Conservation (phyloP, 208 protist genomes). For the Willaertia magna region DNA sequence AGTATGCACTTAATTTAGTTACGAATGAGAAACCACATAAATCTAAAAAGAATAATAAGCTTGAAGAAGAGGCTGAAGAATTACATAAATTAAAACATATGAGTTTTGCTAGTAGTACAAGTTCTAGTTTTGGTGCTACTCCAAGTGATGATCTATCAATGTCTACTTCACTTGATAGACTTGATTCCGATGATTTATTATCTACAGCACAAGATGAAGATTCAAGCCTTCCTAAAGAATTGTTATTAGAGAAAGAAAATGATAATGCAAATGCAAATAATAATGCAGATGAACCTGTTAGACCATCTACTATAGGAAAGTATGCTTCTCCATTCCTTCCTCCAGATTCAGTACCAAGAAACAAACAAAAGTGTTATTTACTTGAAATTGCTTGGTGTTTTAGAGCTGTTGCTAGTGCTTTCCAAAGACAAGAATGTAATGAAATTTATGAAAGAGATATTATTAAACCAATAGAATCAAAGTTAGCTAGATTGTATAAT, state of each 20-base stretch:
- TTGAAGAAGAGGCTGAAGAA: background rate
- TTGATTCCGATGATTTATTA: too few species aligned
- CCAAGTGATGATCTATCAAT: background rate
- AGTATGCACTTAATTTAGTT: background rate
- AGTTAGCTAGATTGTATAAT: background rate
- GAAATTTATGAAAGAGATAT: background rate
- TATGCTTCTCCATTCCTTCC: background rate
- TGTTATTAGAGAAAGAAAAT: too few species aligned
- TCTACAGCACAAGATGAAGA: too few species aligned
- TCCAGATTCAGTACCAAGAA: background rate
- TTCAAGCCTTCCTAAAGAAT: too few species aligned
- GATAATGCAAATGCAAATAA: background rate
- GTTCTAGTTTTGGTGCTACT: background rate
- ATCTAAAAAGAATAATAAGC: background rate
- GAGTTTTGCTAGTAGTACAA: background rate
- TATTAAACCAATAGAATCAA: background rate
- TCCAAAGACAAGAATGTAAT: background rate
- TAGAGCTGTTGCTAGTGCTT: background rate
- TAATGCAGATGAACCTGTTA: background rate
- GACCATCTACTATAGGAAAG: background rate
- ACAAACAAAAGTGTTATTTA: background rate
- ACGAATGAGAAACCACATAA: background rate
- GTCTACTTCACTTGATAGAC: too few species aligned
- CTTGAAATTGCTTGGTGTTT: conserved; percentile 4
- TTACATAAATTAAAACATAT: background rate